Base-by-base conservation (phyloP, 2,329 filamentous ascomycete species). In the Hypoxylon sp. region DNA sequence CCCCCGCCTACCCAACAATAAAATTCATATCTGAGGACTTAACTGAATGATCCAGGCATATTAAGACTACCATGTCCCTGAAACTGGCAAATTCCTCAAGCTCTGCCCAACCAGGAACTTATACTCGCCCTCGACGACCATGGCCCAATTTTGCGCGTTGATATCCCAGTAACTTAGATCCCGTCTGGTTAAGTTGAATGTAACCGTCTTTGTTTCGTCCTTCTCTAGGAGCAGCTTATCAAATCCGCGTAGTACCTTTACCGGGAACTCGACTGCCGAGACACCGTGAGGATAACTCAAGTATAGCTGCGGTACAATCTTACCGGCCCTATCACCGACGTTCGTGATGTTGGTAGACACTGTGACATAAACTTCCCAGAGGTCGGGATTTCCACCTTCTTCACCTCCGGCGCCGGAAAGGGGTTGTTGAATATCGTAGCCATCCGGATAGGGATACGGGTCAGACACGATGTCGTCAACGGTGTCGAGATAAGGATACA, bases 161-260 rank as follows among this genome's bases (percentile, higher is more conserved):
- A 88, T 85, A 75, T 92, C 90, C 92, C 92, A 94, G 50, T 92
- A 90, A 71, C 91, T 93, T 61, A 94, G 63, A 75, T 94, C 92
- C 73, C 90, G 87, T 63, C 92, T 85, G 5, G 86, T 92, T 62
- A 94, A 72, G 0, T 82, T 80, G 72, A 94, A 83, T 19, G 83
- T 82, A 0, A 93, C 85, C 0, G 80, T 84, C 63, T 79, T 78
- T 3, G 79, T 84, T 75, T 88, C 82, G 0, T 87, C 88, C 0
- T 85, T 82, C 3, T 83, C 80, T 14, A 94, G 78, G 26, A 81
- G 78, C 2, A 92, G 81, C 82, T 94, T 94, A 69, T 91, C 89
- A 75, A 94, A 94, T 31, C 91, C 91, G 13, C 92, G 86, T 19
- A 94, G 83, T n/a, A 90, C 88, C 62, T 85, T 85, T 1, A 89